Evolutionary conservation across 176 grass and related monocot genomes (phyloP), one percentile per base, ranked within the genome.

Genomic region (Secale cereale): DNA sequence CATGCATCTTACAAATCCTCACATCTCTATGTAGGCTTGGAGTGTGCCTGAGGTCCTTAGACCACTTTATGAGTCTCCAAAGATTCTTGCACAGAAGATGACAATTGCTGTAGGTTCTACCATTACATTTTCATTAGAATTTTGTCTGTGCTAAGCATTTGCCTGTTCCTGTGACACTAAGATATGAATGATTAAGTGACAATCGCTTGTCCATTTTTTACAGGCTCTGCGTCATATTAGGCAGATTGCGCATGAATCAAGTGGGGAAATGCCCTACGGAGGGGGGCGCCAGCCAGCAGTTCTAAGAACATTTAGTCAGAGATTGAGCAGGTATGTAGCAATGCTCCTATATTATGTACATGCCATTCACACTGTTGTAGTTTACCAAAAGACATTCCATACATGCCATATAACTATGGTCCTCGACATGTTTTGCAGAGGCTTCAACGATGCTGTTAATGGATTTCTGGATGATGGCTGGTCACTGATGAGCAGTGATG

Each of bases 361-460:
- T 75, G 19, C 8, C 46, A 22, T 14, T 76, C 73, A 29, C 20
- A 9, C 23, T 25, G 1, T 57, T 54, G 27, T 71, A 70, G 27
- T 86, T 69, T 73, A 50, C 35, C 5, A 40, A 14, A 30, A 33
- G 43, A 5, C 28, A 11, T 30, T 16, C 20, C 74, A 71, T 20
- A 23, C 39, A 27, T 60, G 15, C 29, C 43, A 25, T 54, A 6
- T 63, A 13, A 41, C 65, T 81, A 83, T 67, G 33, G 43, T 66
- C 43, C 27, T 78, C 30, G 2, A 74, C 28, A 23, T 78, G 66
- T 83, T 79, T 83, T 80, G 78, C 82, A 99, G 97, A 78, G 94
- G 97, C 22, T 99, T 99, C 81, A 99, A 99, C 59, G 94, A 97
- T 30, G 97, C 97, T 62, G 94, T 99, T 19, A 99, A 99, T 27